Percentiles rank a stretch among this genome's conserved stretches.
Conservation (phyloP, 2,329 filamentous ascomycete genomes). For the Colletotrichum cereale region DNA sequence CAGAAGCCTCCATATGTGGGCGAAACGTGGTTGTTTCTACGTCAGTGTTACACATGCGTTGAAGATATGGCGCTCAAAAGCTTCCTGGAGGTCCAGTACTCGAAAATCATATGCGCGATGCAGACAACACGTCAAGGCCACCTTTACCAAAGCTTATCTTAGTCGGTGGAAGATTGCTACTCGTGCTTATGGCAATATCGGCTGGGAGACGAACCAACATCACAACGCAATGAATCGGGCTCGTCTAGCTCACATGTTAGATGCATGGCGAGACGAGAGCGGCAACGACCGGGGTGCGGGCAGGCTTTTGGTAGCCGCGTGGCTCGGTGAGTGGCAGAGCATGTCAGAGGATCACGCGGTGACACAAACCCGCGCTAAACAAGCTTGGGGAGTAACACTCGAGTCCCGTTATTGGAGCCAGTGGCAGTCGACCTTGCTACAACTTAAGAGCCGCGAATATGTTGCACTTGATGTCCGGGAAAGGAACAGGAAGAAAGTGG, state of each 20-base stretch:
- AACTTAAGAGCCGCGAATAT: constrained; percentile 39
- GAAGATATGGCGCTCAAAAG: constrained; percentile 23
- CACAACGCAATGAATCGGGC: not conserved
- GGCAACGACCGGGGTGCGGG: constrained; percentile 3
- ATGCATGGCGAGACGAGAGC: constrained; percentile 31
- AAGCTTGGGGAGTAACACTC: constrained; percentile 23
- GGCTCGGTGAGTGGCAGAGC: constrained; percentile 39
- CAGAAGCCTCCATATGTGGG: constrained; percentile 19
- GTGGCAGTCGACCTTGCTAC: constrained; percentile 39
- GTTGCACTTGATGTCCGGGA: constrained; percentile 38
- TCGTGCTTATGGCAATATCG: constrained; percentile 15
- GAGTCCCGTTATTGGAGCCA: constrained; percentile 39
- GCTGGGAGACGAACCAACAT: constrained; percentile 20
- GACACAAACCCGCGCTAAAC: constrained; percentile 3
- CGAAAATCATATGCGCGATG: constrained; percentile 36
- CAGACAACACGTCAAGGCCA: constrained; percentile 34
- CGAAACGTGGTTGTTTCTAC: constrained; percentile 28
- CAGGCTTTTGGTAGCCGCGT: constrained; percentile 33
- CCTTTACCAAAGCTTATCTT: constrained; percentile 31
- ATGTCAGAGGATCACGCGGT: constrained; percentile 18
- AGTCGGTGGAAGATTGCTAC: constrained; percentile 31
- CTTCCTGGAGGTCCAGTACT: constrained; percentile 28
- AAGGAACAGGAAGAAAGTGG: constrained; percentile 36
- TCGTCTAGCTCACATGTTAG: constrained; percentile 15
- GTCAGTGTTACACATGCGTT: constrained; percentile 12